Percentiles rank a stretch among this genome's conserved stretches.
Conservation (phyloP, 257 asterid genomes). For the Plantago elongata region DNA sequence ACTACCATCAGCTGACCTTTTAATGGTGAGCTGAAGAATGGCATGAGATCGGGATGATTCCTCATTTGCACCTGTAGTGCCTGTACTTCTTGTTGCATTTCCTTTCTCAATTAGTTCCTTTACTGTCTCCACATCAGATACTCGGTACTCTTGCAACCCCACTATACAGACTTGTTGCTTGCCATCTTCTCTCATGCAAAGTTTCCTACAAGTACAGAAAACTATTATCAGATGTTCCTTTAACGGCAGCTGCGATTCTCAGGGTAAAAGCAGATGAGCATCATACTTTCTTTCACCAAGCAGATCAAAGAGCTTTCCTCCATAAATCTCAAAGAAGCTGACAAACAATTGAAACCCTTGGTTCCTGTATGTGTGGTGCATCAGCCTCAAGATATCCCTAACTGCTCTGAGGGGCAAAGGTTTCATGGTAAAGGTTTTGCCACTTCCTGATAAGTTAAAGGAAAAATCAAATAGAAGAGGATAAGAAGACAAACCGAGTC, state of each 20-base stretch:
- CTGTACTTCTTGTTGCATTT: constrained; percentile 84
- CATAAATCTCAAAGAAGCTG: constrained; percentile 98
- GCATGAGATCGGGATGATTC: constrained; percentile 99
- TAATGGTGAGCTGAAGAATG: constrained; percentile 87
- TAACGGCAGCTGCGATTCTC: not conserved
- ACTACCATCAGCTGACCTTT: constrained; percentile 80
- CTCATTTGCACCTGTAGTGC: constrained; percentile 98
- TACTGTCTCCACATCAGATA: constrained; percentile 57
- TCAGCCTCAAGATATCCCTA: constrained; percentile 86
- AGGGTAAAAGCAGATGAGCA: constrained; percentile 6
- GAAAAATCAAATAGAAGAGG: constrained; percentile 11
- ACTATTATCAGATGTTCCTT: constrained; percentile 13
- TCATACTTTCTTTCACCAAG: constrained; percentile 91
- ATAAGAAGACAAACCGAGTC: not conserved
- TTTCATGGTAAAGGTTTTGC: constrained; percentile 96
- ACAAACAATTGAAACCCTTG: constrained; percentile 87
- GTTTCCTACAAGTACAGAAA: constrained; percentile 47
- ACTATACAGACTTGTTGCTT: constrained; percentile 66
- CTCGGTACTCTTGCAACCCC: constrained; percentile 65
- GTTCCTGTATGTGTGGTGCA: constrained; percentile 88
- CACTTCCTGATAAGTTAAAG: constrained; percentile 67
- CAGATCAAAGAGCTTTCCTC: constrained; percentile 92
- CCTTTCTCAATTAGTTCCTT: constrained; percentile 97
- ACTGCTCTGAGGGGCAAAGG: constrained; percentile 95
- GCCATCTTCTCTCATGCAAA: constrained; percentile 99